Percentiles rank a stretch among this genome's conserved stretches.
Evolutionary conservation across 106 monocot genomes (phyloP).

Genomic region (Dendrobium nobile): DNA sequence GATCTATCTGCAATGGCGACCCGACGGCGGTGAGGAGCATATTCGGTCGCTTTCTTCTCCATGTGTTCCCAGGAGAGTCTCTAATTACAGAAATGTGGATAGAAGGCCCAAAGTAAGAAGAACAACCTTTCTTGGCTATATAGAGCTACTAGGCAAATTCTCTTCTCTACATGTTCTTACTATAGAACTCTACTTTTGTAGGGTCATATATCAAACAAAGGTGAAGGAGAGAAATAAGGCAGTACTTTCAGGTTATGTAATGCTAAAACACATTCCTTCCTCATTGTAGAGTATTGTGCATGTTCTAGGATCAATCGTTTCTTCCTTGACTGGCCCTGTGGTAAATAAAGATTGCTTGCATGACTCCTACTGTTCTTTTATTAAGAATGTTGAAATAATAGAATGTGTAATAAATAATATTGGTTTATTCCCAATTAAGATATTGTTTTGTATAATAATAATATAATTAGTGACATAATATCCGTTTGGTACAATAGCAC

Average conservation of each 20-base stretch:
- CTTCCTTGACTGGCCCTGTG: no score
- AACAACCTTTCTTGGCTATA: not conserved
- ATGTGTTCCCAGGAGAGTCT: constrained; percentile 92
- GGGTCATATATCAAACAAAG: constrained; percentile 73
- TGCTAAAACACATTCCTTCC: constrained; percentile 44
- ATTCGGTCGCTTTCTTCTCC: constrained; percentile 83
- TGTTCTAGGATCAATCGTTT: no score
- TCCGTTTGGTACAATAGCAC: no score
- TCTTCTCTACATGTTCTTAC: not conserved
- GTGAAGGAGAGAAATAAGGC: constrained; percentile 66
- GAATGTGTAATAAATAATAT: no score
- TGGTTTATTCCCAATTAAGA: no score
- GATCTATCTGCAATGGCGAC: constrained; percentile 63
- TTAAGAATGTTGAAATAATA: no score
- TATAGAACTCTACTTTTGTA: constrained; percentile 13
- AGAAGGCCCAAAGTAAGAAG: constrained; percentile 55
- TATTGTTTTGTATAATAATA: no score
- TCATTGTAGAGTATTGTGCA: constrained; percentile 30
- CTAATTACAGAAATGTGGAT: constrained; percentile 93
- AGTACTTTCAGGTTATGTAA: constrained; percentile 72
- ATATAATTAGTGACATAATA: no score
- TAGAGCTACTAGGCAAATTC: not conserved
- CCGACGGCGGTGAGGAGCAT: constrained; percentile 57
- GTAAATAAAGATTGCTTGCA: no score
- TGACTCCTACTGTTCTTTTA: no score